Conservation (phyloP, 2,329 filamentous ascomycete species). For the Colletotrichum lupini region DNA sequence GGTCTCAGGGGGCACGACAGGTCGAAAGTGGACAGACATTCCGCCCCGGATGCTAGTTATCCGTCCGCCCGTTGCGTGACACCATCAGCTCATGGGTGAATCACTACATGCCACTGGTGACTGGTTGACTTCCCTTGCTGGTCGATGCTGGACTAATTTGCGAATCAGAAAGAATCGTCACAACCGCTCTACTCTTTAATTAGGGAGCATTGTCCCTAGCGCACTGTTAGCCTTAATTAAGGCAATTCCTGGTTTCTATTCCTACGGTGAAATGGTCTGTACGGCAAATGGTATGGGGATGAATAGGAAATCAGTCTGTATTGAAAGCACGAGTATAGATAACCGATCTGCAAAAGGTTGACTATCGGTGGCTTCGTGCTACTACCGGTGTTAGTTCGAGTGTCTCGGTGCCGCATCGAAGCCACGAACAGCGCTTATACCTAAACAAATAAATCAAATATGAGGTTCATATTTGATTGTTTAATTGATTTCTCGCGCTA, state of each 20-base stretch:
- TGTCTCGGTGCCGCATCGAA: background rate
- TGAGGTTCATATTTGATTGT: too few relatives aligned
- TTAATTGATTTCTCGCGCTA: too few relatives aligned
- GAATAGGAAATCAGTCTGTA: too few relatives aligned
- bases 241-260: too few relatives aligned
- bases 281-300: too few relatives aligned
- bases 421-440: too few relatives aligned
- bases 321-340: background rate
- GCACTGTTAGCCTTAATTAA: too few relatives aligned
- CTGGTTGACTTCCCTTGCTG: background rate
- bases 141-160: background rate
- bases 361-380: background rate
- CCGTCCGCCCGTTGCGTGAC: background rate
- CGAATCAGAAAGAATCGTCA: background rate
- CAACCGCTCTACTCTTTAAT: too few relatives aligned
- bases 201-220: too few relatives aligned
- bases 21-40: background rate
- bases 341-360: background rate
- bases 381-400: background rate
- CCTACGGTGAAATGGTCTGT: too few relatives aligned
- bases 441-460: too few relatives aligned
- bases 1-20: background rate
- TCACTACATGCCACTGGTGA: background rate
- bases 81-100: background rate
- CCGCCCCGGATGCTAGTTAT: background rate